These are phyloP conservation scores for Wickerhamomyces ciferrii DNA, from an alignment of 805 yeast genomes.

Conservation along the genomic window DNA sequence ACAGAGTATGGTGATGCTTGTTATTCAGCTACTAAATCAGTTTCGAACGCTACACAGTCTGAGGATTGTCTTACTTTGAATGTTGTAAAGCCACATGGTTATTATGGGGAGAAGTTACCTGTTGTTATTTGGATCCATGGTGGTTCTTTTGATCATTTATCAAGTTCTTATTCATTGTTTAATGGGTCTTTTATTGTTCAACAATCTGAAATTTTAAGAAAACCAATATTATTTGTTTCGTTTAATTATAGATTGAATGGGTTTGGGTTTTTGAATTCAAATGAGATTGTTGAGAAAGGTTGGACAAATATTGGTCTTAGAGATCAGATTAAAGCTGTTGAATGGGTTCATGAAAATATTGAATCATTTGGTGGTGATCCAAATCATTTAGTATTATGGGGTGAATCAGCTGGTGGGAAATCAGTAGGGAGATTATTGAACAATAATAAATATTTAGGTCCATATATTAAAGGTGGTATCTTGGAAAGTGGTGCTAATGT, in stretches of 20 bases:
- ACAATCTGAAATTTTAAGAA: slow-evolving; percentile 12
- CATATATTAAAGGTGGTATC: slow-evolving; percentile 12
- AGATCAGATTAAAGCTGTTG: slow-evolving; percentile 30
- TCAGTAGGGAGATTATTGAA: slow-evolving; percentile 10
- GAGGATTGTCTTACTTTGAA: slow-evolving; percentile 27
- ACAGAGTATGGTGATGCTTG: slow-evolving; percentile 22
- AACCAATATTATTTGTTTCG: slow-evolving; percentile 26
- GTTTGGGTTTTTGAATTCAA: slow-evolving; percentile 28
- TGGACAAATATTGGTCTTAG: slow-evolving; percentile 28
- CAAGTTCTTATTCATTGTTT: slow-evolving; percentile 18
- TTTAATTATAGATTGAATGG: slow-evolving; percentile 33
- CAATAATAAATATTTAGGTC: slow-evolving; percentile 1
- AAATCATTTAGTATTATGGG: slow-evolving; percentile 28
- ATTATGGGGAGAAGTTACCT: slow-evolving; percentile 17
- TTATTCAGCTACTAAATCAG: slow-evolving; percentile 3
- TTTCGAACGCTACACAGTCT: slow-evolving; percentile 7
- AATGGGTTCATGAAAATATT: slow-evolving; percentile 31
- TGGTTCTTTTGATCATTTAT: slow-evolving; percentile 22
- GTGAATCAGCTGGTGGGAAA: slow-evolving; percentile 32
- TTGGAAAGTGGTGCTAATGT: slow-evolving; percentile 12
- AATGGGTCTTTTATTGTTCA: slow-evolving; percentile 13
- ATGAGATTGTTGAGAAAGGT: slow-evolving; percentile 17
- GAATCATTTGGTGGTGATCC: slow-evolving; percentile 31
- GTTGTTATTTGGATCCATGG: slow-evolving; percentile 31
- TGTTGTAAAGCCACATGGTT: slow-evolving; percentile 19